Conservation (phyloP, 805 yeast species). For the Starmerella asiatica region DNA sequence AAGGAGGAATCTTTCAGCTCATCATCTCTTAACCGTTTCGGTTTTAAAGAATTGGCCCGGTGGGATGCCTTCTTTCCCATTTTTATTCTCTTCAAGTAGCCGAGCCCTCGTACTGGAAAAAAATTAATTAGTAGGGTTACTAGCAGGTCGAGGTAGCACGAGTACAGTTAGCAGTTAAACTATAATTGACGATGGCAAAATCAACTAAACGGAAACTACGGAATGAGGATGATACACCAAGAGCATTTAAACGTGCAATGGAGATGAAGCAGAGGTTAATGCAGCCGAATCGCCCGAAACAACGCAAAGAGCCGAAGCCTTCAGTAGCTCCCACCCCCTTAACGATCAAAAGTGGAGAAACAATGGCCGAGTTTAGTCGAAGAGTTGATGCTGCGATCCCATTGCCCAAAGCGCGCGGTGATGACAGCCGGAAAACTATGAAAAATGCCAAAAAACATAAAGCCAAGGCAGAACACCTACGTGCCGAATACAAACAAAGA, state of each 20-base stretch:
- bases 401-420: slow-evolving; percentile 27
- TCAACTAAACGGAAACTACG: slow-evolving; percentile 3
- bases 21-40: slow-evolving; percentile 13
- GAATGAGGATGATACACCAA: slow-evolving; percentile 27
- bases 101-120: too few species aligned
- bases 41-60: slow-evolving; percentile 6
- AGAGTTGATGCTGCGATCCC: slow-evolving; percentile 33
- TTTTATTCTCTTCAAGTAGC: too few species aligned
- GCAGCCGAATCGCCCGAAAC: slow-evolving; percentile 3
- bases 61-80: slow-evolving; percentile 13
- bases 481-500: slow-evolving; percentile 18
- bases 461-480: slow-evolving; percentile 20
- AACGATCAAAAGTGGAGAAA: slow-evolving; percentile 26
- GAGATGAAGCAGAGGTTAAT: slow-evolving; percentile 7
- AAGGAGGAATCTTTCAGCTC: slow-evolving; percentile 3
- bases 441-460: slow-evolving; percentile 22
- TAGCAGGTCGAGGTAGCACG: too few species aligned
- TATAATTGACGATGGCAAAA: neutral
- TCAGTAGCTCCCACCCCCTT: slow-evolving; percentile 1
- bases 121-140: too few species aligned
- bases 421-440: slow-evolving; percentile 23
- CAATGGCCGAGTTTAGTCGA: slow-evolving; percentile 29
- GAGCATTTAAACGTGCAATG: slow-evolving; percentile 26
- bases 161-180: slow-evolving; percentile 3
- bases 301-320: slow-evolving; percentile 2